Conservation (phyloP, 2,329 filamentous ascomycete genomes). For the Dryadomyces sulphureus region DNA sequence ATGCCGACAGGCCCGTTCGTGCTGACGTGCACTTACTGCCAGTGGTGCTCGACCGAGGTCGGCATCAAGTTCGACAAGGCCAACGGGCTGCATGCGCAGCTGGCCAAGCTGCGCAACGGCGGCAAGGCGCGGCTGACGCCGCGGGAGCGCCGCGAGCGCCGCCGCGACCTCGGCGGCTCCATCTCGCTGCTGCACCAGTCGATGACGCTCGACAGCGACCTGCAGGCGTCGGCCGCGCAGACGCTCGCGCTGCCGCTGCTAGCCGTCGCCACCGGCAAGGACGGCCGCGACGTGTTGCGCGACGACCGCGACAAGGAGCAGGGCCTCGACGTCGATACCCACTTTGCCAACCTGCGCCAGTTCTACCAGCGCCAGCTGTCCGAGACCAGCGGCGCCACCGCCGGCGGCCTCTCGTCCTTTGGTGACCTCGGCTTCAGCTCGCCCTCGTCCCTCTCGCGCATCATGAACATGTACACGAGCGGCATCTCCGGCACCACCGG, state of each 20-base stretch:
- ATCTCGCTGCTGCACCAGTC: not conserved
- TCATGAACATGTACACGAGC: slow-evolving; percentile 76
- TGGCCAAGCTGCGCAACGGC: slow-evolving; percentile 54
- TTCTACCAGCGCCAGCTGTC: slow-evolving; percentile 75
- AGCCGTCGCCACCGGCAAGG: not conserved
- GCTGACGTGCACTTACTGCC: slow-evolving; percentile 77
- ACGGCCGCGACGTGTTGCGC: slow-evolving; percentile 2
- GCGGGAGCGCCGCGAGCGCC: slow-evolving; percentile 34
- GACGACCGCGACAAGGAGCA: slow-evolving; percentile 20
- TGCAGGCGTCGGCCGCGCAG: slow-evolving; percentile 2
- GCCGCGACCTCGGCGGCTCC: slow-evolving; percentile 27
- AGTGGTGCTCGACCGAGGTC: slow-evolving; percentile 83
- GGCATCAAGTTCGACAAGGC: slow-evolving; percentile 82
- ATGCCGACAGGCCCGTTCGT: slow-evolving; percentile 43
- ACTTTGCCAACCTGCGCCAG: slow-evolving; percentile 57
- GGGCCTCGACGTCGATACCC: slow-evolving; percentile 47
- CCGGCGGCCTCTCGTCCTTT: slow-evolving; percentile 29
- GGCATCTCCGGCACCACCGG: slow-evolving; percentile 1
- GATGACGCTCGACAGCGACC: slow-evolving; percentile 12
- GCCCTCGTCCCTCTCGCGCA: slow-evolving; percentile 67
- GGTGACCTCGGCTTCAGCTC: slow-evolving; percentile 51
- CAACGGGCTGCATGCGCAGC: slow-evolving; percentile 70
- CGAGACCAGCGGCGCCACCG: slow-evolving; percentile 36
- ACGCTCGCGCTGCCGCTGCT: not conserved
- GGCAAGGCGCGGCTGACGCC: slow-evolving; percentile 34